A percentile compares a stretch with the other conserved stretches of the same genome.
Conservation (phyloP, 345 rosid species). For the Carallia brachiata region DNA sequence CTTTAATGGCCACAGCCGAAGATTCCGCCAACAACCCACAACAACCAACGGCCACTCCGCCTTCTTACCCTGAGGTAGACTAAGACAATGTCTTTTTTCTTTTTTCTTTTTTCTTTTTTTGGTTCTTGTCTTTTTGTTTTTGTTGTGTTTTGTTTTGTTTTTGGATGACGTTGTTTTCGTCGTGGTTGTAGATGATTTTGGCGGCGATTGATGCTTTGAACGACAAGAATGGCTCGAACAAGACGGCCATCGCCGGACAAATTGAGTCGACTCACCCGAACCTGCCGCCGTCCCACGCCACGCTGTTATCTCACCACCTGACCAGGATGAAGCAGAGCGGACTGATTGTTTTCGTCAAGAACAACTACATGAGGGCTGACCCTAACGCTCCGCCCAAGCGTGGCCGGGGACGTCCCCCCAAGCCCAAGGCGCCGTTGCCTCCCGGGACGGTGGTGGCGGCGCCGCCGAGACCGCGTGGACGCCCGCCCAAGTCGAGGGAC, state of each 20-base stretch:
- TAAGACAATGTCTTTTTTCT: neutral
- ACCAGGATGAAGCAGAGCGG: slow-evolving; percentile 61
- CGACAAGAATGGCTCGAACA: slow-evolving; percentile 54
- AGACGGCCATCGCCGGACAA: slow-evolving; percentile 52
- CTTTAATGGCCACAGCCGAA: slow-evolving; percentile 8
- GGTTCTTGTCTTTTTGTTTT: neutral
- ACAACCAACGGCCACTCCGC: neutral
- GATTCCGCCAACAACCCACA: neutral
- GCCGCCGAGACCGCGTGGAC: slow-evolving; percentile 66
- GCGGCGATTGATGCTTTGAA: slow-evolving; percentile 68
- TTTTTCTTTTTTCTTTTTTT: neutral
- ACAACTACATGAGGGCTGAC: slow-evolving; percentile 74
- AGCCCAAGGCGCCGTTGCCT: slow-evolving; percentile 41
- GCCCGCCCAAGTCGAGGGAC: slow-evolving; percentile 63
- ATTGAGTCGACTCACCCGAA: slow-evolving; percentile 52
- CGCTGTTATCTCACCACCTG: slow-evolving; percentile 65
- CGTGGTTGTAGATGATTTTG: slow-evolving; percentile 54
- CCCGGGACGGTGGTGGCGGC: slow-evolving; percentile 16
- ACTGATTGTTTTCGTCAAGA: slow-evolving; percentile 53
- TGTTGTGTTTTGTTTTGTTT: too few relatives aligned
- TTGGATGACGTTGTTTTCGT: too few relatives aligned
- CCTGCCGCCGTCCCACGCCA: slow-evolving; percentile 54
- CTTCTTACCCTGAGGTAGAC: slow-evolving; percentile 42
- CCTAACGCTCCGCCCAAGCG: slow-evolving; percentile 69
- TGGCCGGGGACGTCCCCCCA: slow-evolving; percentile 90